Conservation (phyloP, 257 asterid species). For the Solanum ossicruentum region DNA sequence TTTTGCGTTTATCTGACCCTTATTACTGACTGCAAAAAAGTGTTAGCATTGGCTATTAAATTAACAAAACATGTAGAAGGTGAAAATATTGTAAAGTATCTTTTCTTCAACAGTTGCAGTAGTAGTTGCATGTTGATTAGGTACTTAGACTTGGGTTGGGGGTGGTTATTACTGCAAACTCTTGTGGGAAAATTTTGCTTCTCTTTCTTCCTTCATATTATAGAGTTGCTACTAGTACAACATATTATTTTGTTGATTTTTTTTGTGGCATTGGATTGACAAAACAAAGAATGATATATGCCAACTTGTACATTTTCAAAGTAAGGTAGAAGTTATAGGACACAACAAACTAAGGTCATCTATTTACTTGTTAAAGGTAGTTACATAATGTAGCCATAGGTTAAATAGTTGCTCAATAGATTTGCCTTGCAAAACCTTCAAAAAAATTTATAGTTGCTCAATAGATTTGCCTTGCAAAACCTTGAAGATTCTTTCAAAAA, state of each 20-base stretch:
- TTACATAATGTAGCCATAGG: too few relatives aligned
- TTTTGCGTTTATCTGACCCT: not conserved
- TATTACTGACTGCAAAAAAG: not conserved
- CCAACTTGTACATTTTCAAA: not conserved
- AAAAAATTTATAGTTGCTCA: too few relatives aligned
- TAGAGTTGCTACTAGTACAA: slow-evolving; percentile 12
- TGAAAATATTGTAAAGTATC: slow-evolving; percentile 27
- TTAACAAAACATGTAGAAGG: slow-evolving; percentile 6
- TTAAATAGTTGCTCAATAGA: too few relatives aligned
- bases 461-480: too few relatives aligned
- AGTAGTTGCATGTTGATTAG: not conserved
- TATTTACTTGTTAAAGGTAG: too few relatives aligned
- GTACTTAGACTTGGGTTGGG: not conserved
- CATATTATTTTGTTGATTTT: slow-evolving; percentile 14
- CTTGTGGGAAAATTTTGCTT: slow-evolving; percentile 54
- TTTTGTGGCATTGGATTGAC: not conserved
- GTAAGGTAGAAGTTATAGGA: too few relatives aligned
- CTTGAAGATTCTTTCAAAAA: too few relatives aligned
- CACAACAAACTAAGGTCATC: too few relatives aligned
- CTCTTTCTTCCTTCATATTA: slow-evolving; percentile 29
- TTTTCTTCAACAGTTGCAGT: slow-evolving; percentile 6
- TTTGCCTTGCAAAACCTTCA: too few relatives aligned
- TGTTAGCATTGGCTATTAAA: not conserved
- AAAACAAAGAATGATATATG: not conserved
- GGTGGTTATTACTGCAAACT: not conserved